Evolutionary conservation across 1,284 basidiomycete species (phyloP), one percentile per base, ranked within the genome.

Genomic region (Tylopilus orsonianus): DNA sequence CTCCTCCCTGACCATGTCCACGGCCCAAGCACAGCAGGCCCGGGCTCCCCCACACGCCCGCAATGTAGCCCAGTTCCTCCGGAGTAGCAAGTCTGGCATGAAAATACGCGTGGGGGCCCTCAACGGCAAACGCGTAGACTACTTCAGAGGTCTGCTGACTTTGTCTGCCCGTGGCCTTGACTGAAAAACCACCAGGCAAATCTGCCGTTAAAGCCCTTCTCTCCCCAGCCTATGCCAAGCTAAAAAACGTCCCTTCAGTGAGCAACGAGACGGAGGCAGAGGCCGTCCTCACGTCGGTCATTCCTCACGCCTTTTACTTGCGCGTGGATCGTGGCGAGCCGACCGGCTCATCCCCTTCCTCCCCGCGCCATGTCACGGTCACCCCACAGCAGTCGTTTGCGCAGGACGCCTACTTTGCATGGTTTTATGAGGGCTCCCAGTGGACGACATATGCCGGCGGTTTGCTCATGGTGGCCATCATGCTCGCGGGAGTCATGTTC

Each of bases 401-500:
- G n/a, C 72, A 79, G 3, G 81, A 86, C 8, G 83, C 85, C 49
- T 92, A 93, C 71, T 99, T 92, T 67, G 94, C 89, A 16, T 99
- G 96, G 96, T 93, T 99, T 71, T 94, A 93, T 70, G 93, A 97
- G 56, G 93, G 94, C 33, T 90, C 89, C 3, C 93, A 97, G 65
- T 86, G 93, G 77, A 92, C 87, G 56, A 93, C 91, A 12, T 94
- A 96, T 62, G 80, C 94, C n/a, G 93, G 93, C 30, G 96, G 92
- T 10, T 74, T 90, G 19, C 85, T 85, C 27, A 95, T 99, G 91
- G 93, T 99, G 47, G 83, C 79, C 26, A 76, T 97, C 62, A 93
- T 99, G 78, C 85, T 99, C 37, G 95, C 90, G 1, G 95, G 91
- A 2, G 96, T 98, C 65, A 97, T 99, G 93, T 99, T 98, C 81